Conservation (phyloP, 257 asterid genomes). For the Salvia rosmarinus region DNA sequence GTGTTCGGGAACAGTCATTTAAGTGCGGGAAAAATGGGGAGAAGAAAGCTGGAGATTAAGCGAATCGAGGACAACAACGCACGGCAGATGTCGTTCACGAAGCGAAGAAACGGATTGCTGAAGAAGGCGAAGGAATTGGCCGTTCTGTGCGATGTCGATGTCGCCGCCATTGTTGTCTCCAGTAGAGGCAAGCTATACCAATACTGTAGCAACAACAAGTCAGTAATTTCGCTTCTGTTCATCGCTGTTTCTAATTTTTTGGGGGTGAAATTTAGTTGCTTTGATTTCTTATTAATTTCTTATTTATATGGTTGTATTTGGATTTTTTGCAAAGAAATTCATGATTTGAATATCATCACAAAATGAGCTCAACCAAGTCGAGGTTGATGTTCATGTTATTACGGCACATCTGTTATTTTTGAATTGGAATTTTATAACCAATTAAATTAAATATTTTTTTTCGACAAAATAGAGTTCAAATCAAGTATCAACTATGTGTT, state of each 20-base stretch:
- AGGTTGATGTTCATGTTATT: background rate
- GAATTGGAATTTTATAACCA: background rate
- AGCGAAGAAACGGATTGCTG: conserved; percentile 52
- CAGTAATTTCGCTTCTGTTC: background rate
- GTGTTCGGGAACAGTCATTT: too few relatives aligned
- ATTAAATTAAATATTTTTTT: background rate
- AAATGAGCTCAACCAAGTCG: background rate
- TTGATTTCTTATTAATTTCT: background rate
- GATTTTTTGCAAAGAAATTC: background rate
- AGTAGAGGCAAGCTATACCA: conserved; percentile 53
- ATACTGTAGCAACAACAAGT: conserved; percentile 59
- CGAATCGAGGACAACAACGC: conserved; percentile 51
- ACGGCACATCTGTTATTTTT: background rate
- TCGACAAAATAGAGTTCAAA: background rate
- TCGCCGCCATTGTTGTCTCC: conserved; percentile 54
- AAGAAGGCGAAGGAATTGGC: conserved; percentile 56
- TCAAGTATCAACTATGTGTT: background rate
- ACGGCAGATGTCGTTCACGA: conserved; percentile 53
- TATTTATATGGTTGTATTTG: background rate
- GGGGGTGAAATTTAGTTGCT: too few relatives aligned
- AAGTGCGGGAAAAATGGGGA: conserved; percentile 41
- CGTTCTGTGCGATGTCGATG: conserved; percentile 60
- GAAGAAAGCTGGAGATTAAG: conserved; percentile 52
- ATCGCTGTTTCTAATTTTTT: background rate
- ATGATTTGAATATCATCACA: background rate